Conservation (phyloP, 148 eudicot species). For the Persicaria tinctoria region DNA sequence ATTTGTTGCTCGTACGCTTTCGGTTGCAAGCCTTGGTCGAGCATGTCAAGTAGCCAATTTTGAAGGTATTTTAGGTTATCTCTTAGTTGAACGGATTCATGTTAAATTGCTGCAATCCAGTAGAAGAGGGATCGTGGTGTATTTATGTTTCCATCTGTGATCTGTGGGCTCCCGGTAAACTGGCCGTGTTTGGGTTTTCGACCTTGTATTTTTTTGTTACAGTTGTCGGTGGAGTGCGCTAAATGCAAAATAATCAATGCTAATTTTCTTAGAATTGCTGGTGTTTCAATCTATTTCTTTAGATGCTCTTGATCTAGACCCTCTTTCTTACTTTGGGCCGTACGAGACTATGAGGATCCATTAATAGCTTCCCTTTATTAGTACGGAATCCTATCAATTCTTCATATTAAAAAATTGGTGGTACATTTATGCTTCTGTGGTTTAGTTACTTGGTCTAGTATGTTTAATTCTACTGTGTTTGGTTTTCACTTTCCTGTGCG, state of each 20-base stretch:
- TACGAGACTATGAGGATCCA: background rate
- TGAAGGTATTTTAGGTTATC: background rate
- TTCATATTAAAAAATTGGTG: background rate
- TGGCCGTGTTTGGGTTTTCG: background rate
- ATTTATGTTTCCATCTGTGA: background rate
- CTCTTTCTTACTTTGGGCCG: background rate
- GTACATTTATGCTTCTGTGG: background rate
- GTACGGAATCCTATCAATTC: background rate
- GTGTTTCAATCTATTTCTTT: background rate
- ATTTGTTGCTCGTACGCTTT: background rate
- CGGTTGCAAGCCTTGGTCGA: background rate
- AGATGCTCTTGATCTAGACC: slow-evolving; percentile 7
- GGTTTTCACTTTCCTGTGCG: background rate
- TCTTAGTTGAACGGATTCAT: background rate
- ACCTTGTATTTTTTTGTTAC: background rate
- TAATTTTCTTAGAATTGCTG: background rate
- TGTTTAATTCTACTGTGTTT: background rate
- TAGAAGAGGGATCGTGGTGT: slow-evolving; percentile 7
- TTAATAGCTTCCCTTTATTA: background rate
- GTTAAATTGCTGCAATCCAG: background rate
- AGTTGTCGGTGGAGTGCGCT: background rate
- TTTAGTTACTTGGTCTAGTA: background rate
- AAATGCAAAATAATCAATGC: background rate
- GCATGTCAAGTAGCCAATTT: background rate
- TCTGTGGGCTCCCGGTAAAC: background rate